These are phyloP conservation scores for Isatis lusitanica DNA, from an alignment of 441 rosid species.

Conservation along the genomic window DNA sequence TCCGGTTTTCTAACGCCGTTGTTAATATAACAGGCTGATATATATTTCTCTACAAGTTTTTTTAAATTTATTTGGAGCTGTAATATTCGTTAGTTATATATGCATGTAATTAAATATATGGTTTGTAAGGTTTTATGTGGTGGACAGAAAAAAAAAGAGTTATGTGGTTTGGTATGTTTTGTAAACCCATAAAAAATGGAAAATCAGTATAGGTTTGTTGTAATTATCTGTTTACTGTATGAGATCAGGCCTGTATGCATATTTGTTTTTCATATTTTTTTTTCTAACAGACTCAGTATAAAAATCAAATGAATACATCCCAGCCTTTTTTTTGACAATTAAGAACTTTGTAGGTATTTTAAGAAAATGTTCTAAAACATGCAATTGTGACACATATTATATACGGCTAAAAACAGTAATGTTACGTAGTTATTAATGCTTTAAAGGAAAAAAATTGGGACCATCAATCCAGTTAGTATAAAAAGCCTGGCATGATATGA, in stretches of 20 bases:
- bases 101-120: conserved; percentile 16
- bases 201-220: not conserved
- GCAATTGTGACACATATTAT: not conserved
- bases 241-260: not conserved
- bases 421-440: not conserved
- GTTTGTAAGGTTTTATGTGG: conserved; percentile 18
- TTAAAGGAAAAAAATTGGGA: not conserved
- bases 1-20: conserved; percentile 34
- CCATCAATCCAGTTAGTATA: not conserved
- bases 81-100: not conserved
- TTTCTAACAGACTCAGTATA: too few species aligned
- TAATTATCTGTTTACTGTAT: not conserved
- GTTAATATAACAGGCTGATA: conserved; percentile 6
- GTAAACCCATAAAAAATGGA: conserved; percentile 9
- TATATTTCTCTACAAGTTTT: not conserved
- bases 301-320: too few species aligned
- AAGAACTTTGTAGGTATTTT: not conserved
- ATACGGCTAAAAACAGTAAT: not conserved
- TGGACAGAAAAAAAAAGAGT: conserved; percentile 1
- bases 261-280: not conserved
- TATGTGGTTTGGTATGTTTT: conserved; percentile 22
- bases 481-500: not conserved
- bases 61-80: not conserved
- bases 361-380: not conserved
- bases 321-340: not conserved